Percentiles rank a stretch among this genome's conserved stretches.
Evolutionary conservation across 1,284 basidiomycete species (phyloP).

Genomic region (Trichosporon inkin): DNA sequence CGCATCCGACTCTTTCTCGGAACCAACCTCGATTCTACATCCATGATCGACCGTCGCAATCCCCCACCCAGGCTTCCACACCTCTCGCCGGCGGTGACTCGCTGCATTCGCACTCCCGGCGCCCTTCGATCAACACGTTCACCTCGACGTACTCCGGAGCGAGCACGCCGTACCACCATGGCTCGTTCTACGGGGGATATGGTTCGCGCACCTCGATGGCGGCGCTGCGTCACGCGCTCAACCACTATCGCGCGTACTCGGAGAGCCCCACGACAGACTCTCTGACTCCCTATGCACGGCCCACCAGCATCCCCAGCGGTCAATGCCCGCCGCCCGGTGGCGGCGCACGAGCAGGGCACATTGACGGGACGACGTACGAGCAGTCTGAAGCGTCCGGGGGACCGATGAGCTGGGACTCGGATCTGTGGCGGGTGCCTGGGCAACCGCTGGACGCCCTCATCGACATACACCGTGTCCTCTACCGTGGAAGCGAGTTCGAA

Average conservation of each 20-base stretch:
- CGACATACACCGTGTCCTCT: constrained; percentile 45
- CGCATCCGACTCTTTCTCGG: constrained; percentile 24
- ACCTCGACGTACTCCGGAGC: constrained; percentile 13
- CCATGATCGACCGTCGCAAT: constrained; percentile 19
- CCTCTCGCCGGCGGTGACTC: constrained; percentile 13
- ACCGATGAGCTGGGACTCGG: constrained; percentile 9
- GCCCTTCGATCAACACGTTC: constrained; percentile 10
- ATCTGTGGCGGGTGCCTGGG: constrained; percentile 13
- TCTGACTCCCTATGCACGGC: constrained; percentile 9
- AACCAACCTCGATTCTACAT: constrained; percentile 29
- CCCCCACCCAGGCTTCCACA: constrained; percentile 13
- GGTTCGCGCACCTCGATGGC: constrained; percentile 21
- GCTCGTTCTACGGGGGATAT: constrained; percentile 14
- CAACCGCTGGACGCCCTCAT: constrained; percentile 39
- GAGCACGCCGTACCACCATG: constrained; percentile 17
- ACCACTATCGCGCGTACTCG: constrained; percentile 20
- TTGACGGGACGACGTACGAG: constrained; percentile 1
- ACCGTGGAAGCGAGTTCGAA: constrained; percentile 27
- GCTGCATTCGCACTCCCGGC: constrained; percentile 25
- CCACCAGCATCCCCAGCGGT: not conserved
- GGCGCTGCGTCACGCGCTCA: constrained; percentile 23
- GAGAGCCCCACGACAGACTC: constrained; percentile 9
- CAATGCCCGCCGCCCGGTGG: not conserved
- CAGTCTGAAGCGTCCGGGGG: constrained; percentile 4
- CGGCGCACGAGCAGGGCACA: not conserved